Evolutionary conservation across 2,329 filamentous ascomycete genomes (phyloP), one percentile per base, ranked within the genome.

Genomic region (Cytospora mali): DNA sequence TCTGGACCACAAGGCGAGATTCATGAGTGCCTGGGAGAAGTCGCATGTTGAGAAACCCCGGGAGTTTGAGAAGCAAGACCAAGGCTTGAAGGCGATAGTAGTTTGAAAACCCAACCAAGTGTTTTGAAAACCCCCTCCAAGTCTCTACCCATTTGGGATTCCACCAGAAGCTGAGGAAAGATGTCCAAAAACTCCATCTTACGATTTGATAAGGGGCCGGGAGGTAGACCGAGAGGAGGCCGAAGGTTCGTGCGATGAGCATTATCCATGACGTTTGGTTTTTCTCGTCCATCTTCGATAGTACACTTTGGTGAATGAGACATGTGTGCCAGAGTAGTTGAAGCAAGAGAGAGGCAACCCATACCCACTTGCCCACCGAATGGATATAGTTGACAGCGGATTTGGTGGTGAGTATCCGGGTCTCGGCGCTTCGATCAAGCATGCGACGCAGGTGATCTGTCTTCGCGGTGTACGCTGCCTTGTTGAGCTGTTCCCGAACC

Each of bases 381-480:
- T 81, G 75, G 67, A 80, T 68, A 56, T 75, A 67, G 64, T 84
- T 80, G 23, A 84, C 68, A 18, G 71, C 62, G 1, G 79, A 78
- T 25, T 72, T 69, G 66, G 73, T 68, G 70, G 76, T 73, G n/a
- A 75, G 69, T n/a, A 71, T 69, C 10, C 77, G 80, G 28, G 77
- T 79, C 64, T 72, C 79, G 63, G 77, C 77, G 54, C 81, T 88
- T 68, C 84, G 85, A 52, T 92, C 87, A 77, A 96, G 86, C 80
- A 92, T 87, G 65, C 89, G 84, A 56, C 89, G 83, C 33, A 96
- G 75, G 66, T 92, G 85, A 68, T 96, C 92, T n/a, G 91, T 89
- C 75, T 92, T 91, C 29, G 93, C 93, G 33, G 88, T 89, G 72
- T 96, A 96, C 10, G 86, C 88, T 0, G 91, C 87, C 68, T 86